Evolutionary conservation across 2,329 filamentous ascomycete genomes (phyloP), one percentile per base, ranked within the genome.

Genomic region (Trichophaea hybrida): DNA sequence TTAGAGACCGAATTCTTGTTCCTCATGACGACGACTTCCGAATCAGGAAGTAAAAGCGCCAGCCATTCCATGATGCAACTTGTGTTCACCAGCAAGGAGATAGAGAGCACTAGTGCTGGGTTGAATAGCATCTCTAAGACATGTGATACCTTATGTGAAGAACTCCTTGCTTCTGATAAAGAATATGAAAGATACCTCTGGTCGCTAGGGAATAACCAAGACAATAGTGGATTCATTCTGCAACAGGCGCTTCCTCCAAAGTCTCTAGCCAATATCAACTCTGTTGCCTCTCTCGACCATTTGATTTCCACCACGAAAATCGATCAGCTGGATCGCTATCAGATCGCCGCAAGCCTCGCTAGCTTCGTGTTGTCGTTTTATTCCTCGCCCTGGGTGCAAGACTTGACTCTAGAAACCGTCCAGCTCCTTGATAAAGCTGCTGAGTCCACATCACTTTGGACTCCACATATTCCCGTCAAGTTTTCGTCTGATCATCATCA

Each of bases 301-400:
- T 10, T 43, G 38, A 10, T 43, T 10, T 43, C 38, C 38, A 43
- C 24, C 24, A 24, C 24, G 24, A 3, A 43, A 10, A 10, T 43
- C 38, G n/a, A 10, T 10, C 38, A 10, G 4, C 10, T 10, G 38
- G 53, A 60, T 6, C 48, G 46, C 24, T 56, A 50, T 37, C 15
- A 44, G n/a, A 60, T 60, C 12, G 34, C 58, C 5, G 44, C 38
- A 2, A 60, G 56, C 12, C 58, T 60, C 13, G 53, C 53, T 1
- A 15, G 12, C n/a, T 57, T 52, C 7, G 38, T 60, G 43, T 6
- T 60, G 1, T 31, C 37, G 2, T 37, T 56, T 34, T 57, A 60
- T 43, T 60, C 58, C 35, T 57, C 58, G 1, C 58, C 53, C 1
- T 60, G 46, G 58, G 24, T 60, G 4, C 24, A 17, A 48, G 37